Percentiles rank a stretch among this genome's conserved stretches.
These are phyloP conservation scores for Aureobasidium pullulans DNA, from an alignment of 2,329 filamentous ascomycete species.

Conservation along the genomic window DNA sequence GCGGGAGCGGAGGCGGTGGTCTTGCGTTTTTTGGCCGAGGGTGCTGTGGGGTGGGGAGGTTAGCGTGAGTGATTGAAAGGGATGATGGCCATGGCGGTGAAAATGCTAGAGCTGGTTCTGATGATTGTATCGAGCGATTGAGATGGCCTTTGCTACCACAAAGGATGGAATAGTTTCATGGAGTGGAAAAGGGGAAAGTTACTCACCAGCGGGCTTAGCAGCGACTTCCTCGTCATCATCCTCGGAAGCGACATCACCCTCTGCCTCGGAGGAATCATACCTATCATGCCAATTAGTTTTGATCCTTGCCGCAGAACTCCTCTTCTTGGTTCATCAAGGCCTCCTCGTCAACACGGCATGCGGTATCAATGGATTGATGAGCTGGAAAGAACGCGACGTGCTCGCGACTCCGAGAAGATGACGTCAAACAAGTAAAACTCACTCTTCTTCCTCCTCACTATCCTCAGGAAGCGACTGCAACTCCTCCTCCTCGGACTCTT, in stretches of 20 bases:
- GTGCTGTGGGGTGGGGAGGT: too few relatives aligned
- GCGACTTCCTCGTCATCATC: constrained; percentile 12
- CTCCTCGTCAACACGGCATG: neutral
- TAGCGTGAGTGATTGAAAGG: too few relatives aligned
- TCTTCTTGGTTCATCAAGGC: neutral
- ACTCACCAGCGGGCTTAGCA: constrained; percentile 13
- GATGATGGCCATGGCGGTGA: too few relatives aligned
- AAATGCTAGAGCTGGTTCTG: too few relatives aligned
- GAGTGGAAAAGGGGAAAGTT: too few relatives aligned
- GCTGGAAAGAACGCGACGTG: neutral
- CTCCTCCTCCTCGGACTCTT: constrained; percentile 36
- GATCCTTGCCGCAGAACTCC: neutral
- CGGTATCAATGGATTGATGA: neutral
- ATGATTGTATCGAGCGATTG: too few relatives aligned
- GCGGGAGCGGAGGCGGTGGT: too few relatives aligned
- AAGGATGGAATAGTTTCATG: too few relatives aligned
- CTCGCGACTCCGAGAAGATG: neutral
- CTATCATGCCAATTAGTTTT: neutral
- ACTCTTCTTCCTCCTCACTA: constrained; percentile 37
- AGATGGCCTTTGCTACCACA: too few relatives aligned
- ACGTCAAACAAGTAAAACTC: constrained; percentile 20
- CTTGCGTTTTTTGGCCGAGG: too few relatives aligned
- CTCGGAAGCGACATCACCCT: constrained; percentile 8
- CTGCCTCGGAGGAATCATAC: constrained; percentile 17
- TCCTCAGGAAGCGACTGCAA: constrained; percentile 38